Conservation (phyloP, 106 monocot species). For the Allium cepa region DNA sequence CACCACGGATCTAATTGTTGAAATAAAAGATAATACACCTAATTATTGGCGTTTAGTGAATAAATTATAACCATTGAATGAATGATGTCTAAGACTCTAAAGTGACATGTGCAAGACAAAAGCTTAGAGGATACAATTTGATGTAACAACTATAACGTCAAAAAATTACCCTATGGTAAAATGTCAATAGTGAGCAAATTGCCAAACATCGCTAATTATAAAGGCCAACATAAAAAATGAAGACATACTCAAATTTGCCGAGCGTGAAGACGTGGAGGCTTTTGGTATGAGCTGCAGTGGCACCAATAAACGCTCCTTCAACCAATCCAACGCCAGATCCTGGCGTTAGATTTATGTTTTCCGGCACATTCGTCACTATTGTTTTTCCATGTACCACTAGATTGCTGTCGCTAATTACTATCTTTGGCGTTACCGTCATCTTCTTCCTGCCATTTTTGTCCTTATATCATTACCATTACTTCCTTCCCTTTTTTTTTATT, state of each 20-base stretch:
- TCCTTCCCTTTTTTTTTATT: background rate
- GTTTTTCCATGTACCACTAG: slow-evolving; percentile 59
- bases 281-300: slow-evolving; percentile 25
- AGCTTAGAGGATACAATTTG: no score
- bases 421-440: slow-evolving; percentile 73
- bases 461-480: background rate
- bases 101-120: no score
- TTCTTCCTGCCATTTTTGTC: slow-evolving; percentile 7
- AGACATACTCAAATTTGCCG: slow-evolving; percentile 41
- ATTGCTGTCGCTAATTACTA: slow-evolving; percentile 39
- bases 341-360: slow-evolving; percentile 58
- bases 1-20: no score
- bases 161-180: no score
- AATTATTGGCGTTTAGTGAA: no score
- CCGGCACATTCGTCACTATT: slow-evolving; percentile 57
- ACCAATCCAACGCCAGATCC: slow-evolving; percentile 41
- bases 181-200: background rate
- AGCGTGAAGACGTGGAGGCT: slow-evolving; percentile 74
- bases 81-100: no score
- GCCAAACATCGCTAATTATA: background rate
- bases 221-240: background rate
- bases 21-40: no score
- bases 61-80: no score
- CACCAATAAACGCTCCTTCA: slow-evolving; percentile 72
- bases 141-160: background rate